These are phyloP conservation scores for Yamadazyma tumulicola DNA, from an alignment of 805 yeast species.

Conservation along the genomic window DNA sequence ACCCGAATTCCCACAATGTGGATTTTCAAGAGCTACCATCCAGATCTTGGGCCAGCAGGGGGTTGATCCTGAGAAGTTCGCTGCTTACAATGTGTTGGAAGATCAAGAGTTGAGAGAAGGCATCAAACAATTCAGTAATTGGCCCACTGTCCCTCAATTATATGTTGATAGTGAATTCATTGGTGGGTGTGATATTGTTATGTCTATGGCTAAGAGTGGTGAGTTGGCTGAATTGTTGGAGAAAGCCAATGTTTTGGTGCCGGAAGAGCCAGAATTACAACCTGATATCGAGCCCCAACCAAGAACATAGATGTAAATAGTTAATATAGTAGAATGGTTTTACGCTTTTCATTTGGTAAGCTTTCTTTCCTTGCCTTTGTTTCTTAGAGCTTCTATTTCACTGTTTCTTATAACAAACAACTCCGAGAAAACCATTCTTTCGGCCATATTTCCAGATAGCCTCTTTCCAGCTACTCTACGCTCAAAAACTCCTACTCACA, in stretches of 20 bases:
- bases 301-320: constrained; percentile 18
- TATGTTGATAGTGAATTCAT: constrained; percentile 88
- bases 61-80: constrained; percentile 93
- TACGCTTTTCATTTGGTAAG: too few relatives aligned
- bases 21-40: constrained; percentile 93
- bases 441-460: too few relatives aligned
- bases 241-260: constrained; percentile 70
- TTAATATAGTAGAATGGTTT: too few relatives aligned
- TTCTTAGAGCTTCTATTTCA: too few relatives aligned
- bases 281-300: constrained; percentile 36
- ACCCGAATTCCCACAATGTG: constrained; percentile 97
- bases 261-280: constrained; percentile 59
- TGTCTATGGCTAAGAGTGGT: constrained; percentile 88
- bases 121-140: constrained; percentile 88
- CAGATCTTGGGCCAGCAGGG: constrained; percentile 94
- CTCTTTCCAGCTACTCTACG: too few relatives aligned
- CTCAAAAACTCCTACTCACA: too few relatives aligned
- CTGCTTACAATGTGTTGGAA: constrained; percentile 94
- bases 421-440: too few relatives aligned
- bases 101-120: constrained; percentile 93
- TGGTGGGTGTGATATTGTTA: constrained; percentile 96
- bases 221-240: constrained; percentile 85
- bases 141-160: constrained; percentile 99
- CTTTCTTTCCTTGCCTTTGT: too few relatives aligned
- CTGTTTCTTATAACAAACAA: too few relatives aligned